Base-by-base conservation (phyloP, 257 asterid genomes). In the Linaria vulgaris region DNA sequence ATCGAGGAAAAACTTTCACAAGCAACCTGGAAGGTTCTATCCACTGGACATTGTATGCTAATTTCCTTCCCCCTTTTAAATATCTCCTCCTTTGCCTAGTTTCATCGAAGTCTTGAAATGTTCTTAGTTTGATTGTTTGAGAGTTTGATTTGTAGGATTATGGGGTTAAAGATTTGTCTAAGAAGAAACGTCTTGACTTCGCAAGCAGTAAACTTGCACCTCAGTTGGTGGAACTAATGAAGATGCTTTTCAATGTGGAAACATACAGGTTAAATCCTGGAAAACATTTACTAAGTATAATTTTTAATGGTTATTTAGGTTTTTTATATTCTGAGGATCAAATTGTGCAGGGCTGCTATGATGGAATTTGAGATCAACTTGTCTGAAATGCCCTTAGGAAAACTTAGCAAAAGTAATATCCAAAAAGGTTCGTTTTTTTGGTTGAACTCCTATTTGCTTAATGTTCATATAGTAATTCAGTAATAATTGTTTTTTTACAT, bases 341-440 rank as follows among this genome's bases (percentile, higher is more conserved):
- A 61, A 1, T 59, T 43, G 23, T 82, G 46, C 91, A 92, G 99
- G 86, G 97, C 92, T 81, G 99, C 97, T 30, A 90, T 90, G 97
- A 84, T 90, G 97, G 99, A 94, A 66, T 94, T 90, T 65, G 87
- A 94, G 86, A 94, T 94, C 74, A 94, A 94, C 76, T 81, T 94
- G 90, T 87, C 95, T 7, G 96, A 90, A 82, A 90, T 94, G 99
- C 99, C 99, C n/a, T 80, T 94, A 3, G 99, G 99, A 71, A 94
- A 94, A 79, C 87, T 94, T 34, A 90, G 99, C 80, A 90, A 81
- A 79, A 80, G 71, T 74, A 94, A 85, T 67, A 94, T 94, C 74
- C 96, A 94, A 58, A 84, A 90, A 76, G 99, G 97, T 89, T 59
- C 60, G 46, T 70, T 27, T 22, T 25, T 52, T 56, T 14, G 52